Percentiles rank a stretch among this genome's conserved stretches.
phyloP scores from a whole-genome alignment of 1,139 yeast genomes.

The Yamadazyma atlantica region DNA sequence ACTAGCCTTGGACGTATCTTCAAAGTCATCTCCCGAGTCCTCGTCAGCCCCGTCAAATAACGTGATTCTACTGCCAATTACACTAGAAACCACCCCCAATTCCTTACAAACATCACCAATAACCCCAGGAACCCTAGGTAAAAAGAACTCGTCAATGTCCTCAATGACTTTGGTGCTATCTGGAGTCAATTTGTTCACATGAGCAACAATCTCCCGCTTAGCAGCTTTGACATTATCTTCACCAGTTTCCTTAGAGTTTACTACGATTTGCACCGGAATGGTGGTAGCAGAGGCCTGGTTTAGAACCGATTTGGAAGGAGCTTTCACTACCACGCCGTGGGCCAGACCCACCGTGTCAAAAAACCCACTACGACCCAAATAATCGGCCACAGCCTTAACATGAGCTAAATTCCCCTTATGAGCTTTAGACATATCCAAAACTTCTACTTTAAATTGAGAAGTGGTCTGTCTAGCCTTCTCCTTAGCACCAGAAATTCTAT shows the following conservation, averaged over 20 bases:
- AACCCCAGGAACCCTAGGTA: constrained; percentile 48
- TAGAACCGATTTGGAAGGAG: constrained; percentile 46
- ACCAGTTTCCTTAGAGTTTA: constrained; percentile 27
- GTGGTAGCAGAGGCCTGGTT: constrained; percentile 18
- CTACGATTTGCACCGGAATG: constrained; percentile 45
- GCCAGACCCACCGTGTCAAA: constrained; percentile 47
- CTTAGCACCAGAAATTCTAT: constrained; percentile 60
- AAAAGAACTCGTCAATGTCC: constrained; percentile 72
- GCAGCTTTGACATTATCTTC: constrained; percentile 40
- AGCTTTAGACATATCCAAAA: constrained; percentile 80
- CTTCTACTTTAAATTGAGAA: constrained; percentile 55
- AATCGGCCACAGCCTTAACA: constrained; percentile 71
- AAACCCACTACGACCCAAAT: constrained; percentile 52
- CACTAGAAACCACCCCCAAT: constrained; percentile 55
- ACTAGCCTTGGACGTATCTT: constrained; percentile 16
- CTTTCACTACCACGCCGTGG: constrained; percentile 52
- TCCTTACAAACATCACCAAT: constrained; percentile 47
- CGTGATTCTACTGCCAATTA: constrained; percentile 45
- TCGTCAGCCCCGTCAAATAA: constrained; percentile 30
- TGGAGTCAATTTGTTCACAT: constrained; percentile 75
- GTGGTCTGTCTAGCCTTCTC: constrained; percentile 54
- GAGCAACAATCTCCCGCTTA: constrained; percentile 67
- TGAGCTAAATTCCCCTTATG: constrained; percentile 79
- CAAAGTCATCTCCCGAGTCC: constrained; percentile 41
- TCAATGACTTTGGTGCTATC: constrained; percentile 54